These are phyloP conservation scores for Larix kaempferi DNA, from an alignment of 75 land plant genomes.

Conservation along the genomic window DNA sequence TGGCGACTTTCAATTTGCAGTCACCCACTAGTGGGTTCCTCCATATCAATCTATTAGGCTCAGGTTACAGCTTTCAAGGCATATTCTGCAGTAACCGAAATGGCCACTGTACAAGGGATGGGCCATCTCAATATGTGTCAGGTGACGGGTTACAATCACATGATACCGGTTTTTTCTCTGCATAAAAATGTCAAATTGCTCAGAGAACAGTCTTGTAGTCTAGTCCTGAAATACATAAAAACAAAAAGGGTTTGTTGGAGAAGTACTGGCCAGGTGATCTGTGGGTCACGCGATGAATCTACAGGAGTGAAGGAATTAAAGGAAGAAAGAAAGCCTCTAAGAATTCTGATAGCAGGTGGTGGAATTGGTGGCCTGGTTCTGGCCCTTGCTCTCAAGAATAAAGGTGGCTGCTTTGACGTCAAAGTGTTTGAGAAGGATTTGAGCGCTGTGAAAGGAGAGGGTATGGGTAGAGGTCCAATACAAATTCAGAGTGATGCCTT, in stretches of 20 bases:
- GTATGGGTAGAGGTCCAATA: constrained; percentile 50
- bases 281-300: background rate
- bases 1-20: too few relatives aligned
- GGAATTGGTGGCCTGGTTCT: constrained; percentile 55
- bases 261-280: background rate
- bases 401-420: constrained; percentile 30
- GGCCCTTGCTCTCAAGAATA: constrained; percentile 48
- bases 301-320: background rate
- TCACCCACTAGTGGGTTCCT: too few relatives aligned
- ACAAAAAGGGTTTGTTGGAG: background rate
- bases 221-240: background rate
- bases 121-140: background rate
- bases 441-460: constrained; percentile 54
- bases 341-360: constrained; percentile 46
- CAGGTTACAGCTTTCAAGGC: background rate
- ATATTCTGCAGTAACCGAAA: background rate
- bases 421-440: constrained; percentile 47
- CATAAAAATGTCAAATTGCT: too few relatives aligned
- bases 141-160: background rate
- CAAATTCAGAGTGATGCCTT: constrained; percentile 58
- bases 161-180: background rate
- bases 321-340: constrained; percentile 5
- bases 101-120: background rate
- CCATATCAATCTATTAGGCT: too few relatives aligned
- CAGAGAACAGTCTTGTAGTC: too few relatives aligned